phyloP scores from a whole-genome alignment of 257 asterid species.

The Thymus quinquecostatus region DNA sequence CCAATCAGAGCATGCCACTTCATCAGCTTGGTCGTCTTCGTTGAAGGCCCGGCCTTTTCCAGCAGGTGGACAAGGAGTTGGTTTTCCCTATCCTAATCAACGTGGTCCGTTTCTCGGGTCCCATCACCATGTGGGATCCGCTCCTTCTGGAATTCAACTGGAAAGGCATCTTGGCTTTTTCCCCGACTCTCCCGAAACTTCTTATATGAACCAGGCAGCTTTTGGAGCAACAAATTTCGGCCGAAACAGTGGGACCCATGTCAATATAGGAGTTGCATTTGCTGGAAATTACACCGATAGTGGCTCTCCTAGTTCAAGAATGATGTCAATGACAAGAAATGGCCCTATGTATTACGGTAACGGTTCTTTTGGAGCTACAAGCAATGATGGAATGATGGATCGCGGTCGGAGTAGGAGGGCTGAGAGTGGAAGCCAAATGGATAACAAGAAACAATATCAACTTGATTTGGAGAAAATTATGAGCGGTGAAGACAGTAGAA shows the following conservation, averaged over 20 bases:
- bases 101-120: constrained; percentile 60
- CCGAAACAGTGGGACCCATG: constrained; percentile 50
- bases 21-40: constrained; percentile 73
- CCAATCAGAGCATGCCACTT: constrained; percentile 54
- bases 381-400: constrained; percentile 59
- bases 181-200: constrained; percentile 84
- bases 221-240: constrained; percentile 48
- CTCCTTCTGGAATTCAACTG: constrained; percentile 83
- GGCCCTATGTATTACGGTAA: constrained; percentile 64
- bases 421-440: constrained; percentile 72
- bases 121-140: constrained; percentile 86
- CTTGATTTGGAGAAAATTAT: constrained; percentile 86
- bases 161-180: constrained; percentile 79
- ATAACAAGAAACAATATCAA: constrained; percentile 76
- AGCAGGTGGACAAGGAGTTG: constrained; percentile 55
- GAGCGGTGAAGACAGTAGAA: constrained; percentile 80
- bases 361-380: constrained; percentile 63
- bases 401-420: constrained; percentile 73
- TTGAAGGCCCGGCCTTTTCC: constrained; percentile 52
- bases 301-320: constrained; percentile 72
- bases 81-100: constrained; percentile 54
- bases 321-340: constrained; percentile 69
- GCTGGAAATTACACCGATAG: constrained; percentile 62
- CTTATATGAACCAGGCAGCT: constrained; percentile 62
- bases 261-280: constrained; percentile 68